Evolutionary conservation across 257 asterid genomes (phyloP).

Genomic region (Datura wrightii): DNA sequence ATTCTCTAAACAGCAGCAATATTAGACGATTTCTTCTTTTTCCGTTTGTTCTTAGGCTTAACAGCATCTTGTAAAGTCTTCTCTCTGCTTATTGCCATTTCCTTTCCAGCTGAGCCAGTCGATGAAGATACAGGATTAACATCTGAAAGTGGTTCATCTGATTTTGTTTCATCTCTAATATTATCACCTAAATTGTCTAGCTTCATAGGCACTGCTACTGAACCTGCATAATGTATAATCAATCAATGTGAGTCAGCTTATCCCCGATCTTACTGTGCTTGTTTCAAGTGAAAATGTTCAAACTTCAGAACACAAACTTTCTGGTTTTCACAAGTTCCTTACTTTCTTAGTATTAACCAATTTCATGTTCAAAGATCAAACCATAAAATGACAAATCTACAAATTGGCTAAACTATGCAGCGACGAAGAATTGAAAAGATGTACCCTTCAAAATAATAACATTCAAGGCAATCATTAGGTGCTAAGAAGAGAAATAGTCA

Average conservation of each 20-base stretch:
- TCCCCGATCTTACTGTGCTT: not conserved
- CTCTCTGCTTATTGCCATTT: constrained; percentile 38
- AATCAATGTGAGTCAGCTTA: constrained; percentile 15
- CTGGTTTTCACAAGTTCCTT: not conserved
- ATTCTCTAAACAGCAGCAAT: constrained; percentile 49
- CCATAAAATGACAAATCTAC: constrained; percentile 5
- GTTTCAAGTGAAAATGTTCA: constrained; percentile 19
- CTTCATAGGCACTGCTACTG: constrained; percentile 42
- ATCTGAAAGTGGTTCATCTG: constrained; percentile 38
- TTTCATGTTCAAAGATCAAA: not conserved
- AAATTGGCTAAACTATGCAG: not conserved
- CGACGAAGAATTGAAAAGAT: not conserved
- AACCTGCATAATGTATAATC: constrained; percentile 47
- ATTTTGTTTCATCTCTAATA: constrained; percentile 32
- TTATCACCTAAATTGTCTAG: constrained; percentile 44
- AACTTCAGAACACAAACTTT: constrained; percentile 21
- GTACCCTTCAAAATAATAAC: not conserved
- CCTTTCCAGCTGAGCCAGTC: constrained; percentile 42
- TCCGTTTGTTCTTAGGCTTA: constrained; percentile 82
- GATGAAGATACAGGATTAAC: constrained; percentile 45
- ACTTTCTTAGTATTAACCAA: not conserved
- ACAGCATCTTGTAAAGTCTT: constrained; percentile 82
- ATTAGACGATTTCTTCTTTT: constrained; percentile 52
- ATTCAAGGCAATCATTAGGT: constrained; percentile 17
- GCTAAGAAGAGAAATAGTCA: not conserved